These are phyloP conservation scores for Torulaspora gathmanii DNA, from an alignment of 805 yeast species.

Conservation along the genomic window DNA sequence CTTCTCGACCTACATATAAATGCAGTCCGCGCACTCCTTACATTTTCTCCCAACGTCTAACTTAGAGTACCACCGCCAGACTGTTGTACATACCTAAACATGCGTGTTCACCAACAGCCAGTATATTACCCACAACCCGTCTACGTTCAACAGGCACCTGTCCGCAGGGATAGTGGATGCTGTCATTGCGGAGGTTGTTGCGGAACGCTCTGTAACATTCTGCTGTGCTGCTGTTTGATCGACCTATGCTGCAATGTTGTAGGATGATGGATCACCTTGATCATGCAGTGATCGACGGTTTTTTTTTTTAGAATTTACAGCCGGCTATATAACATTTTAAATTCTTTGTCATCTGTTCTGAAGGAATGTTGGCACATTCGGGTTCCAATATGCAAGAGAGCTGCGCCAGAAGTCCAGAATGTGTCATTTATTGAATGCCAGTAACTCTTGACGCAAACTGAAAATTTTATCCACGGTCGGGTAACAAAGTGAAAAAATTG, in stretches of 20 bases:
- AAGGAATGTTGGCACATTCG: too few species aligned
- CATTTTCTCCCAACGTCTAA: background rate
- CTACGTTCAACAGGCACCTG: constrained; percentile 18
- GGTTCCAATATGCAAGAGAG: too few species aligned
- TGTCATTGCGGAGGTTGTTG: constrained; percentile 18
- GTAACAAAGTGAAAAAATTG: constrained; percentile 9
- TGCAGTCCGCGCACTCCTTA: too few species aligned
- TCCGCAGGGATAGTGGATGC: constrained; percentile 11
- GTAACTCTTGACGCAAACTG: background rate
- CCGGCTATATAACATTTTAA: background rate
- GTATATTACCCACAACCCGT: constrained; percentile 15
- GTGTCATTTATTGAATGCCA: background rate
- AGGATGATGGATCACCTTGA: background rate
- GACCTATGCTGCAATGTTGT: constrained; percentile 14
- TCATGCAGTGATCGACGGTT: too few species aligned
- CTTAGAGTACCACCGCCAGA: too few species aligned
- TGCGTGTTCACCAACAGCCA: constrained; percentile 10
- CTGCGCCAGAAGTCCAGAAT: background rate
- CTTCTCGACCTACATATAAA: background rate
- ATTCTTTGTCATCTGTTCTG: too few species aligned
- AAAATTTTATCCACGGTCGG: background rate
- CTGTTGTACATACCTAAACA: background rate
- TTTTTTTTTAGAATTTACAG: background rate
- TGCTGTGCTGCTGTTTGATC: constrained; percentile 17
- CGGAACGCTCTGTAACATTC: constrained; percentile 15